A percentile compares a stretch with the other conserved stretches of the same genome.
Evolutionary conservation across 352 stramenopile species (phyloP).

Genomic region (Phytopythium chamaehyphon): DNA sequence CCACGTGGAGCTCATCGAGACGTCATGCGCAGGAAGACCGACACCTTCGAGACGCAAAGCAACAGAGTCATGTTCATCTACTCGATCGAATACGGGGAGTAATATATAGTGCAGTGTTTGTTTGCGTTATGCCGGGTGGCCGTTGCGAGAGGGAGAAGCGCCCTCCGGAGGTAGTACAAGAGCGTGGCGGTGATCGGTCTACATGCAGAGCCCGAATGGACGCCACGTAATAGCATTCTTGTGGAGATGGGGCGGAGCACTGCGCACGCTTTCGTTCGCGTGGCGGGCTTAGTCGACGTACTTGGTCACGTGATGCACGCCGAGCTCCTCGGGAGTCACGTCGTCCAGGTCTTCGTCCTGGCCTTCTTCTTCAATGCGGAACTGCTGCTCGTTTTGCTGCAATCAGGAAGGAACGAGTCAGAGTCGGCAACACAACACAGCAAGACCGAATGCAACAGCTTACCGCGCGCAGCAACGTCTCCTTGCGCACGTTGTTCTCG

Average conservation of each 20-base stretch:
- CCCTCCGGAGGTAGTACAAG: conserved; percentile 5
- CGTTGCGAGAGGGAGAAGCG: no score
- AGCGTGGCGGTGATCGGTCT: neutral
- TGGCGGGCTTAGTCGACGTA: conserved; percentile 62
- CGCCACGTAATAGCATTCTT: conserved; percentile 7
- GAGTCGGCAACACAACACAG: conserved; percentile 12
- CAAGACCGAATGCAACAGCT: conserved; percentile 10
- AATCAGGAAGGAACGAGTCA: conserved; percentile 5
- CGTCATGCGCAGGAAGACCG: no score
- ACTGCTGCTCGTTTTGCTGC: conserved; percentile 17
- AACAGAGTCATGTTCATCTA: no score
- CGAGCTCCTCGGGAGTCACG: conserved; percentile 76
- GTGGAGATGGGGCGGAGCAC: neutral
- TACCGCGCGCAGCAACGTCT: conserved; percentile 80
- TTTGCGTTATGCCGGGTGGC: no score
- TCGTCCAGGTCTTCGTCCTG: conserved; percentile 51
- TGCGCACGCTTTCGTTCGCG: neutral
- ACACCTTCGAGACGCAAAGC: no score
- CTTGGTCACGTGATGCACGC: conserved; percentile 76
- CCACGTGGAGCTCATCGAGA: neutral
- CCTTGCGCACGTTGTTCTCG: conserved; percentile 82
- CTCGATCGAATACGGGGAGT: no score
- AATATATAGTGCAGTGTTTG: no score
- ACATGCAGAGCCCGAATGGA: conserved; percentile 10
- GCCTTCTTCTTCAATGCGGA: conserved; percentile 11